These are phyloP conservation scores for Mycogone perniciosa DNA, from an alignment of 2,329 filamentous ascomycete species.

Conservation along the genomic window DNA sequence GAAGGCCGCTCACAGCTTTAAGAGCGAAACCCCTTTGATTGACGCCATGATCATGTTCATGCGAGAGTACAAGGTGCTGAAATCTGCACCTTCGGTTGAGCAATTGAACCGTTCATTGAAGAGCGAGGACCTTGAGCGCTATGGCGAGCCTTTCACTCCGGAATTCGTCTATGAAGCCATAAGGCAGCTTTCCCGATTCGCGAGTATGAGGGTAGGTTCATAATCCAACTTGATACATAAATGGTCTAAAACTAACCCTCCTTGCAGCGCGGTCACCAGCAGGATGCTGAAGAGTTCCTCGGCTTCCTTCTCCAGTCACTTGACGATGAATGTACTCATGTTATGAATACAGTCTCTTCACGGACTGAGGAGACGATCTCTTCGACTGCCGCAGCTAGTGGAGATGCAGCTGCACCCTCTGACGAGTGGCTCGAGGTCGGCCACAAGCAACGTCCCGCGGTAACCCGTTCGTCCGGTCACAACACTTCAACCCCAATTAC, in stretches of 20 bases:
- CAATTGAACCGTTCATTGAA: conserved; percentile 69
- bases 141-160: conserved; percentile 84
- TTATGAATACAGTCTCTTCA: conserved; percentile 49
- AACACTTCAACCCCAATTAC: conserved; percentile 75
- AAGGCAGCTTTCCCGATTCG: conserved; percentile 76
- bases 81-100: conserved; percentile 68
- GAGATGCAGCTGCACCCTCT: conserved; percentile 22
- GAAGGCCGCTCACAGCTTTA: conserved; percentile 82
- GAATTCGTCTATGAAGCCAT: conserved; percentile 96
- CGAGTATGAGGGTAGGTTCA: conserved; percentile 73
- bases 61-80: conserved; percentile 82
- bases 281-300: conserved; percentile 95
- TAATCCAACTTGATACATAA: no score
- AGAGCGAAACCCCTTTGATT: conserved; percentile 86
- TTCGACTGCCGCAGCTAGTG: conserved; percentile 19
- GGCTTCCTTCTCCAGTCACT: conserved; percentile 88
- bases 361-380: conserved; percentile 33
- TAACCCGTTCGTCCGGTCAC: conserved; percentile 80
- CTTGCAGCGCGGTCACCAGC: conserved; percentile 78
- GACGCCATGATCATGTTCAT: conserved; percentile 98
- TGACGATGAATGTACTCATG: conserved; percentile 81
- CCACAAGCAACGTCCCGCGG: conserved; percentile 77
- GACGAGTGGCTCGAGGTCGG: conserved; percentile 86
- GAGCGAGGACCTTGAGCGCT: conserved; percentile 77
- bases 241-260: conserved; percentile 4